These are phyloP conservation scores for Neocallimastix lanati DNA, from an alignment of 192 early-diverging fungal genomes.

Conservation along the genomic window DNA sequence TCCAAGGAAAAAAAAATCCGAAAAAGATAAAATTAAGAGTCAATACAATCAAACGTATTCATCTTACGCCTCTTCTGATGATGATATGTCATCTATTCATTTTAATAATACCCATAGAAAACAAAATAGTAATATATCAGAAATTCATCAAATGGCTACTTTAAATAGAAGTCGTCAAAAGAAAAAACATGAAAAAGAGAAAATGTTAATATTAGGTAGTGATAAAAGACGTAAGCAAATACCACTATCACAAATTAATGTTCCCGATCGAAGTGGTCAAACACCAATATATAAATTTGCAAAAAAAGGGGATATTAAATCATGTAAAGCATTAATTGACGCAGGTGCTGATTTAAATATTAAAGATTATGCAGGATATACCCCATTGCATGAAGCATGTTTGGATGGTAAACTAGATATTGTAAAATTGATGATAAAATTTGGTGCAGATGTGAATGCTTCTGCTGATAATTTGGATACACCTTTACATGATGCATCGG, in stretches of 20 bases:
- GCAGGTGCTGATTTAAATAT: conserved; percentile 27
- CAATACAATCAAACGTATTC: not conserved
- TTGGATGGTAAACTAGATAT: conserved; percentile 19
- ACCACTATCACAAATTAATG: not conserved
- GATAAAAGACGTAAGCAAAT: not conserved
- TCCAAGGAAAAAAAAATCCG: not conserved
- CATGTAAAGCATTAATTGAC: conserved; percentile 14
- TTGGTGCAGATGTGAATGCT: conserved; percentile 31
- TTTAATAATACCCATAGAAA: not conserved
- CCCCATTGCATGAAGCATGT: conserved; percentile 32
- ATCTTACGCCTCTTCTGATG: not conserved
- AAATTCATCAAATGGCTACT: not conserved
- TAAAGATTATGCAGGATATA: conserved; percentile 35
- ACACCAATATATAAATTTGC: conserved; percentile 23
- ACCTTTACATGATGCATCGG: conserved; percentile 36
- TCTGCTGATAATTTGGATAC: conserved; percentile 25
- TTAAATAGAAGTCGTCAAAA: not conserved
- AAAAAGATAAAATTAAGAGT: not conserved
- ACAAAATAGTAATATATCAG: not conserved
- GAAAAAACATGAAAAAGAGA: not conserved
- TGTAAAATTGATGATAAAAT: conserved; percentile 15
- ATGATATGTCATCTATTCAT: not conserved
- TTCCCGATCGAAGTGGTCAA: conserved; percentile 9
- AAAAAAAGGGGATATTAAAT: conserved; percentile 12
- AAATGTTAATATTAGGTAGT: not conserved